phyloP scores from a whole-genome alignment of 495 filamentous ascomycete species.

The Aspergillus bridgeri region DNA sequence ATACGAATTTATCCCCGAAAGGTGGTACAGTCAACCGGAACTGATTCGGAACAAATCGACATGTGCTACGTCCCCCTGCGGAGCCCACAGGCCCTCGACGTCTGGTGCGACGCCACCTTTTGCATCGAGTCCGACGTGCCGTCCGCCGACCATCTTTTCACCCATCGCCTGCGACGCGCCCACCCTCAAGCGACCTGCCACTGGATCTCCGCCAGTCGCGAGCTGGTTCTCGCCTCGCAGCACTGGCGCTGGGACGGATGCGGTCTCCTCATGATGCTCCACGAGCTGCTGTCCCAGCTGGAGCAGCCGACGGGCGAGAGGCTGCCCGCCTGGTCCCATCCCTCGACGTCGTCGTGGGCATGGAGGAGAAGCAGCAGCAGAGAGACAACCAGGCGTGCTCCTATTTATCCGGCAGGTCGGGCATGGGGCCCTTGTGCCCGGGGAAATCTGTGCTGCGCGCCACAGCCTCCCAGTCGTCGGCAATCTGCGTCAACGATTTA shows the following conservation, averaged over 20 bases:
- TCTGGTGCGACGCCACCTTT: neutral
- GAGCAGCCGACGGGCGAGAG: neutral
- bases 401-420: neutral
- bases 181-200: neutral
- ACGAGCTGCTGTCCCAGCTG: neutral
- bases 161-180: neutral
- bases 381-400: no score
- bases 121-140: neutral
- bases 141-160: neutral
- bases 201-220: constrained; percentile 2
- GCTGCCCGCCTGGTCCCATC: neutral
- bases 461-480: constrained; percentile 7
- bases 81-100: no score
- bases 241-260: constrained; percentile 4
- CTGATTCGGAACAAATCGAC: no score
- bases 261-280: neutral
- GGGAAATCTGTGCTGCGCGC: constrained; percentile 4
- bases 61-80: no score
- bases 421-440: constrained; percentile 1
- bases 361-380: no score
- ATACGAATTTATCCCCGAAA: no score
- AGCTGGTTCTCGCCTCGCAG: neutral
- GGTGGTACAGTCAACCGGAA: no score
- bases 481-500: neutral
- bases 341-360: no score